Evolutionary conservation across 176 grass and related monocot genomes (phyloP).

Genomic region (Ensete ventricosum): DNA sequence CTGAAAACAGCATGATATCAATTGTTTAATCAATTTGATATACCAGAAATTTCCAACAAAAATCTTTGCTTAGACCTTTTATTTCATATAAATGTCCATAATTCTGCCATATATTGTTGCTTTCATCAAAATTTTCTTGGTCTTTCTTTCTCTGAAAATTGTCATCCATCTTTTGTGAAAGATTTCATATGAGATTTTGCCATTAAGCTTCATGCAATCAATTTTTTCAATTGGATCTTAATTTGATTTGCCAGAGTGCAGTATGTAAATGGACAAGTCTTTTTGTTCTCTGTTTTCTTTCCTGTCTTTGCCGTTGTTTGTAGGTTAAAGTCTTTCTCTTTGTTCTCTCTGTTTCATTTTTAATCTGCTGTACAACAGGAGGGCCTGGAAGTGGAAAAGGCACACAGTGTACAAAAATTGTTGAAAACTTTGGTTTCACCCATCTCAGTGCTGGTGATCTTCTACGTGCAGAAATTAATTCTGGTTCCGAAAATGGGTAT

Average conservation of each 20-base stretch:
- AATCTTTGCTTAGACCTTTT: not conserved
- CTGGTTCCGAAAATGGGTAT: slow-evolving; percentile 14
- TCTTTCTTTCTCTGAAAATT: not conserved
- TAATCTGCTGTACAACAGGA: not conserved
- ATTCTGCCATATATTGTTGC: not conserved
- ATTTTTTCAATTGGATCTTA: not conserved
- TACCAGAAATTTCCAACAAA: not conserved
- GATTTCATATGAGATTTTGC: not conserved
- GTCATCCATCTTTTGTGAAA: not conserved
- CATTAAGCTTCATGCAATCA: not conserved
- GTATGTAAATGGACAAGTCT: not conserved
- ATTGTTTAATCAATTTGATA: not conserved
- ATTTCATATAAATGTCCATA: not conserved
- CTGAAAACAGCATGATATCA: not conserved
- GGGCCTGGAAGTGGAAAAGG: slow-evolving; percentile 15
- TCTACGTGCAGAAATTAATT: slow-evolving; percentile 14
- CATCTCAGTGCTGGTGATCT: slow-evolving; percentile 17
- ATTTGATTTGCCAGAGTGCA: not conserved
- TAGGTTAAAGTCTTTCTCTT: not conserved
- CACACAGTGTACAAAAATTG: slow-evolving; percentile 13
- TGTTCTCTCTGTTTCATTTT: not conserved
- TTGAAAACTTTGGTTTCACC: slow-evolving; percentile 15
- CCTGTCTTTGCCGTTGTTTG: not conserved
- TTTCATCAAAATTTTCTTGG: not conserved
- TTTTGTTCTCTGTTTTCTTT: not conserved